Base-by-base conservation (phyloP, 768 basidiomycete species). In the Gymnopilus junonius region DNA sequence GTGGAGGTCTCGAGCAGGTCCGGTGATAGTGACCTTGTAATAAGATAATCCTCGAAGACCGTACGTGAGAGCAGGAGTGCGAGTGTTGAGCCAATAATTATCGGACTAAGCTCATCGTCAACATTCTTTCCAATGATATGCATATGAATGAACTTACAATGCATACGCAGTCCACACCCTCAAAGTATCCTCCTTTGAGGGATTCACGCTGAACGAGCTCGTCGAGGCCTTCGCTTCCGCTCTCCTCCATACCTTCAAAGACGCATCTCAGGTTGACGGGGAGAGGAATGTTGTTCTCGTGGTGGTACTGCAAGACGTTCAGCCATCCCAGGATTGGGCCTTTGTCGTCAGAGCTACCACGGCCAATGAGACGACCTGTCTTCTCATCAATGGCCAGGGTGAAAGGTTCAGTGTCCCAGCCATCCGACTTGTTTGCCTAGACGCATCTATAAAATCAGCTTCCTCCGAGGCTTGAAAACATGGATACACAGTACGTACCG, bases 171-270 rank as follows among this genome's bases (percentile, higher is more conserved):
- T 97, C 94, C 23, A 95, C 90, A 6, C 90, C 93, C 39, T 90
- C 83, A 76, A 97, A 96, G 84, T 89, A 97, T 23, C 86, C 85
- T 61, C 89, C 90, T 48, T 84, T 82, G 42, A 84, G 79, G 11
- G 87, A 86, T 80, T 97, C 95, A 51, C 81, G 80, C 63, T 82
- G 76, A 64, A 98, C 93, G 45, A 97, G 85, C 34, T 93, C 92
- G 69, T 97, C 95, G 12, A 98, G 83, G 1, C 95, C 95, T 68
- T 93, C 92, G 42, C 91, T 93, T 5, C 95, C 96, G 64, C 85
- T 90, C 80, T 99, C 97, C 75, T 99, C 97, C 96, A 97, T 99
- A 4, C 93, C 96, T 74, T 99, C 97, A 69, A 99, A 95, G 81
- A 92, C 94, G 80, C 93, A 89, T 66, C 87, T 86, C 59, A 98